Base-by-base conservation (phyloP, 345 rosid genomes). In the Camelina hispida region DNA sequence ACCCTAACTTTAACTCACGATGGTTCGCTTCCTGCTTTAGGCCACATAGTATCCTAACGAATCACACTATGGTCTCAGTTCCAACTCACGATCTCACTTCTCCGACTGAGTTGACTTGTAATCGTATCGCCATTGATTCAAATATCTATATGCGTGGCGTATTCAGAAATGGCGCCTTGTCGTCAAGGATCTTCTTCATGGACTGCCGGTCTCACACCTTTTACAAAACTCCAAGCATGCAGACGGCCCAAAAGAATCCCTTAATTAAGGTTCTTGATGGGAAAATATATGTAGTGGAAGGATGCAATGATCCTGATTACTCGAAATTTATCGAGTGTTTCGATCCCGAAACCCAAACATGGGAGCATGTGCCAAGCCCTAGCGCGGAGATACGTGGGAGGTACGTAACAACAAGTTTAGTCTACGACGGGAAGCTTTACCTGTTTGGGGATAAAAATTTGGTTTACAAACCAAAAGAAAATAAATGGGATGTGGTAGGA, bases 401-500 rank as follows among this genome's bases (percentile, higher is more conserved):
- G 0, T 5, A 12, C 6, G 25, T 23, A 23, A 1, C 25, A 54
- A 3, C 4, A 54, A 54, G 59, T 14, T 54, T 54, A 25, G 59
- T 14, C 2, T 23, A 2, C 5, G 15, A 54, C 4, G 59, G 38
- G 15, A 28, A 55, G 11, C 60, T 55, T 56, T 56, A 9, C 61
- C 17, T 30, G 17, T 3, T 30, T 56, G 61, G 61, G 38, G 11
- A 56, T 15, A 15, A 15, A 30, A 3, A 5, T 15, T 13, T 10
- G 13, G 59, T 0, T 34, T 69, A 69, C 52, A 43, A 69, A 10
- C 66, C 73, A 1, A 57, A 44, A 6, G 35, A 58, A 58, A 34
- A 15, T 20, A 58, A 15, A 70, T 59, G 74, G 66, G 66, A 47
- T 6, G 57, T 9, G 9, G 86, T 82, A 57, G 88, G 76, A 59